Evolutionary conservation across 306 rosid genomes (phyloP), one percentile per base, ranked within the genome.

Genomic region (Myrica gale): DNA sequence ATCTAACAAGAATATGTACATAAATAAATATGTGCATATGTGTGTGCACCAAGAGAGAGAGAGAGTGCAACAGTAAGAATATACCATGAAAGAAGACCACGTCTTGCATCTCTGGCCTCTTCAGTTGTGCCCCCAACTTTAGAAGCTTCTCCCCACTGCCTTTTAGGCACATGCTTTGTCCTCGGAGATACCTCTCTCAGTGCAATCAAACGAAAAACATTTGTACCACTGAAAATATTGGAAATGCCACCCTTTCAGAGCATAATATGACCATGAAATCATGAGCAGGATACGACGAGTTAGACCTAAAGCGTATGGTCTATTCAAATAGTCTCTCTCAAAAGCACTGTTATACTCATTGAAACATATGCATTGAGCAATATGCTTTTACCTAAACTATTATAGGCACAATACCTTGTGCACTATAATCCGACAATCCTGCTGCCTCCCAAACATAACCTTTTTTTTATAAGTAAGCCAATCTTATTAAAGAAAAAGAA

Each of bases 21-120:
- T 32, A 32, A 1, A 26, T 26, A 26, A 26, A 26, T 26, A 26
- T 32, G 37, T 32, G 37, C 37, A 32, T 32, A 32, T 32, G 48
- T 7, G 70, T 44, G 43, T 68, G 58, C 9, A 53, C 66, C n/a
- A 80, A 68, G 37, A 63, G 20, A 65, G 69, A 58, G 16, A 51
- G 56, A 52, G 17, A 65, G 70, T 6, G 15, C 41, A 17, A 16
- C 8, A 16, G 20, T 72, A 57, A 20, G 39, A 1, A 67, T 65
- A 63, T 87, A 87, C 91, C 91, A 87, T 70, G 91, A 82, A 32
- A 75, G 82, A 69, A 87, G 89, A 55, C 89, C 84, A 8, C 78
- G 79, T 63, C 77, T 85, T 43, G 89, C 85, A 80, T 87, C 89
- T 83, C 84, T 76, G 41, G 39, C 55, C 73, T 19, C 80, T 50